These are phyloP conservation scores for Erodium maritimum DNA, from an alignment of 345 rosid species.

Conservation along the genomic window DNA sequence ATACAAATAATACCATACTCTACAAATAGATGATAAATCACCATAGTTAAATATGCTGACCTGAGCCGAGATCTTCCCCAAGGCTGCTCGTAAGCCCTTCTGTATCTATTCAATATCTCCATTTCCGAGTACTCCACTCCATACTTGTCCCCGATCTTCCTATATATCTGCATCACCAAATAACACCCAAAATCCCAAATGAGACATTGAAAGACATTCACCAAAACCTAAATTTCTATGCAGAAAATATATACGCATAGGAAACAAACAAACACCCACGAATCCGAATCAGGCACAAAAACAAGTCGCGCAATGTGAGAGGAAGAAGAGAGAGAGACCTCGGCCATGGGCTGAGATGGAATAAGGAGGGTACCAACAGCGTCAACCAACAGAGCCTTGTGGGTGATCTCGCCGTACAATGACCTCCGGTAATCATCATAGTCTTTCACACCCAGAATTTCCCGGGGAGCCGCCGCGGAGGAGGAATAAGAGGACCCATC, in stretches of 20 bases:
- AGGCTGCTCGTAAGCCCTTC: conserved; percentile 88
- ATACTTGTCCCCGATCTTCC: conserved; percentile 75
- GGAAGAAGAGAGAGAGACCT: conserved; percentile 30
- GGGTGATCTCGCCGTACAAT: conserved; percentile 69
- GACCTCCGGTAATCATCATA: conserved; percentile 77
- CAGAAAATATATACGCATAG: no score
- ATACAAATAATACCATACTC: no score
- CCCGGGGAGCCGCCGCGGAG: conserved; percentile 19
- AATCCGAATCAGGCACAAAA: no score
- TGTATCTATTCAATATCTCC: conserved; percentile 74
- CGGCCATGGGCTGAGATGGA: conserved; percentile 98
- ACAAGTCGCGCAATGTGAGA: no score
- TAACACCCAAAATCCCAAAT: background rate
- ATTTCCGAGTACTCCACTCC: conserved; percentile 79
- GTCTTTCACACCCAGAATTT: conserved; percentile 47
- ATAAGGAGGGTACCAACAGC: conserved; percentile 86
- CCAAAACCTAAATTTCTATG: no score
- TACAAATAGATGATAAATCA: no score
- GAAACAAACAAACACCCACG: no score
- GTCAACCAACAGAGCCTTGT: conserved; percentile 81
- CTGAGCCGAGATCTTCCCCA: conserved; percentile 97
- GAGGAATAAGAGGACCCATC: conserved; percentile 18
- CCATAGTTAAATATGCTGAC: conserved; percentile 15
- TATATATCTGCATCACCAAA: conserved; percentile 52
- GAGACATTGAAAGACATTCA: background rate